These are phyloP conservation scores for Botrytis galanthina DNA, from an alignment of 2,329 filamentous ascomycete genomes.

Conservation along the genomic window DNA sequence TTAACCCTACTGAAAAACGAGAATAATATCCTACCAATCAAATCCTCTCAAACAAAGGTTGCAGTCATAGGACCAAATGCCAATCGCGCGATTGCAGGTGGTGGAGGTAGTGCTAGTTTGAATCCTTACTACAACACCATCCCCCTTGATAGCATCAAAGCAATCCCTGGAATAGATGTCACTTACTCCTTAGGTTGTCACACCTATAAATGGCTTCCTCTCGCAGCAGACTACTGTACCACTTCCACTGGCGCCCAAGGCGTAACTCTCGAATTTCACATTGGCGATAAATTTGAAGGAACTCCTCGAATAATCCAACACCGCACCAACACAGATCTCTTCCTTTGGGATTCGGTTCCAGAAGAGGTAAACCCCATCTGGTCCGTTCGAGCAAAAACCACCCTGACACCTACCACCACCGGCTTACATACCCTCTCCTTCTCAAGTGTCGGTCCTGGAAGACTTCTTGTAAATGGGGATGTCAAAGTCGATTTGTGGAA, in stretches of 20 bases:
- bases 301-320: conserved; percentile 55
- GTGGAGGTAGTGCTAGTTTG: conserved; percentile 65
- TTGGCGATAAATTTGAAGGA: conserved; percentile 61
- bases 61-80: conserved; percentile 68
- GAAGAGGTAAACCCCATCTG: conserved; percentile 59
- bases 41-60: conserved; percentile 53
- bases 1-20: conserved; percentile 65
- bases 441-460: conserved; percentile 64
- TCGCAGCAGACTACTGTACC: conserved; percentile 59
- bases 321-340: conserved; percentile 63
- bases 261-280: conserved; percentile 63
- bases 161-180: conserved; percentile 53
- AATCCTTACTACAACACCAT: conserved; percentile 68
- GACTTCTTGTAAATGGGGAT: conserved; percentile 58
- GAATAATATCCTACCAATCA: conserved; percentile 56
- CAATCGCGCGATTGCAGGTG: conserved; percentile 64
- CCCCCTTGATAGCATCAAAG: conserved; percentile 61
- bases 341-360: conserved; percentile 69
- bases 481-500: conserved; percentile 64
- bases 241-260: conserved; percentile 56
- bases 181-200: conserved; percentile 61
- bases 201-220: conserved; percentile 63
- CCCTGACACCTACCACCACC: conserved; percentile 55
- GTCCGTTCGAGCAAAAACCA: conserved; percentile 52
- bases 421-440: conserved; percentile 66